These are phyloP conservation scores for Vinca major DNA, from an alignment of 305 asterid species.

Conservation along the genomic window DNA sequence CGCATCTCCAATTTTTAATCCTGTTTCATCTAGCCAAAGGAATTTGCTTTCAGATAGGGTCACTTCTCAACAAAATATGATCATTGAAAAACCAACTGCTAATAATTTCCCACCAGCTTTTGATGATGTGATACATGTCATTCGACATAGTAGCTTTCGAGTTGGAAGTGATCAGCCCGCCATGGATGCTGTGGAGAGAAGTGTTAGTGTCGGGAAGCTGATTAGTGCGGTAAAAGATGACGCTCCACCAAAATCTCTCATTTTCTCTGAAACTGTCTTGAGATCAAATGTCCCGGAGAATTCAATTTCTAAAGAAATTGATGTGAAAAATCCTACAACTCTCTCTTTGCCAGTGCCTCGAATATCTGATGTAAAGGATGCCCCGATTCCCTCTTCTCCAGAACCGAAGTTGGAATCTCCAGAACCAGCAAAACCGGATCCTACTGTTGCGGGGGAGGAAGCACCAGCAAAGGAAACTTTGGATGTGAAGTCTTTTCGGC, in stretches of 20 bases:
- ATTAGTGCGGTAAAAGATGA: constrained; percentile 43
- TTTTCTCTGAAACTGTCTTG: constrained; percentile 24
- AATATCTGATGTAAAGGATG: constrained; percentile 22
- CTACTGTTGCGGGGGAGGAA: constrained; percentile 33
- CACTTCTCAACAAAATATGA: constrained; percentile 34
- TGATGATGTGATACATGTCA: constrained; percentile 57
- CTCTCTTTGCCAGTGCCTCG: constrained; percentile 18
- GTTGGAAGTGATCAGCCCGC: constrained; percentile 44
- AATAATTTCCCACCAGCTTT: constrained; percentile 42
- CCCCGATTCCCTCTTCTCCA: constrained; percentile 18
- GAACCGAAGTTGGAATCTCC: neutral
- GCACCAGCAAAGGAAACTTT: constrained; percentile 45
- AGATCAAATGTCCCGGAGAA: constrained; percentile 31
- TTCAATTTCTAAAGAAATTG: constrained; percentile 47
- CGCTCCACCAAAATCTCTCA: constrained; percentile 32
- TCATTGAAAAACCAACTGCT: constrained; percentile 30
- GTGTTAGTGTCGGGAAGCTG: constrained; percentile 37
- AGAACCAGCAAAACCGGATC: constrained; percentile 20
- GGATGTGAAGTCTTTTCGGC: constrained; percentile 72
- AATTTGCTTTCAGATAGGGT: constrained; percentile 32
- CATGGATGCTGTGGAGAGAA: constrained; percentile 34
- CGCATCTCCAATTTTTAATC: constrained; percentile 25
- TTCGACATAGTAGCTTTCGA: constrained; percentile 57
- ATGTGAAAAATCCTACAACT: constrained; percentile 22
- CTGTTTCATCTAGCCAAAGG: constrained; percentile 31